A percentile compares a stretch with the other conserved stretches of the same genome.
Evolutionary conservation across 768 basidiomycete species (phyloP).

Genomic region (Tricholoma sp.): DNA sequence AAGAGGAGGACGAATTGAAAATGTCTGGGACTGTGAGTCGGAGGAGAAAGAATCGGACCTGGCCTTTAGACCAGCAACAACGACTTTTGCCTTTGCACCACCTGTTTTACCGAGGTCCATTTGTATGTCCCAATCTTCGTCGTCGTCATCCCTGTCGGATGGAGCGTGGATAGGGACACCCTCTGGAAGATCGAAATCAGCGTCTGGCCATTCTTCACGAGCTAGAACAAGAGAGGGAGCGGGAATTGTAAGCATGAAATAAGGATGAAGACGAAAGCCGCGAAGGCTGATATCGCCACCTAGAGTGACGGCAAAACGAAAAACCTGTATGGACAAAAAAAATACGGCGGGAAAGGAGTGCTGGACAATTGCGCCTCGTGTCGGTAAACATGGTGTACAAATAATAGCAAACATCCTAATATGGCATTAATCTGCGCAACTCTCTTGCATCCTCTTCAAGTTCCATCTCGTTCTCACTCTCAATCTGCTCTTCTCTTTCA

Average conservation of each 20-base stretch:
- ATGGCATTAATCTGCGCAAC: slow-evolving; percentile 58
- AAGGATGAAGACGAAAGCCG: slow-evolving; percentile 2
- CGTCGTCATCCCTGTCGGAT: slow-evolving; percentile 60
- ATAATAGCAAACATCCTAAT: slow-evolving; percentile 26
- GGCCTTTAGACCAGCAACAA: slow-evolving; percentile 32
- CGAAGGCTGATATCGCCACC: neutral
- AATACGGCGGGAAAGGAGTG: neutral
- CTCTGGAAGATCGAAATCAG: slow-evolving; percentile 83
- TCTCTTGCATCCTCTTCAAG: slow-evolving; percentile 53
- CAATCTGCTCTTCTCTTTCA: slow-evolving; percentile 24
- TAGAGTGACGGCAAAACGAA: no score
- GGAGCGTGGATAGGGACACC: slow-evolving; percentile 61
- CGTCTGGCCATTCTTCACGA: slow-evolving; percentile 82
- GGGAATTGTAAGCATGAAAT: slow-evolving; percentile 53
- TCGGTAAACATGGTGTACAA: slow-evolving; percentile 11
- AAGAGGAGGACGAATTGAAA: slow-evolving; percentile 67
- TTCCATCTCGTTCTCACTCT: slow-evolving; percentile 52
- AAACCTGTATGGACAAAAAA: neutral
- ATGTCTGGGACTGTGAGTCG: slow-evolving; percentile 32
- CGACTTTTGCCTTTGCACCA: slow-evolving; percentile 39
- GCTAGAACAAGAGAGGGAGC: slow-evolving; percentile 48
- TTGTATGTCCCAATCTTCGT: slow-evolving; percentile 80
- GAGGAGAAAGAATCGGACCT: slow-evolving; percentile 31
- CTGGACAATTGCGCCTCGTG: slow-evolving; percentile 22
- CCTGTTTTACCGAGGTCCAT: slow-evolving; percentile 62